Evolutionary conservation across 2,329 filamentous ascomycete species (phyloP), one percentile per base, ranked within the genome.

Genomic region (Eutypella sp.): DNA sequence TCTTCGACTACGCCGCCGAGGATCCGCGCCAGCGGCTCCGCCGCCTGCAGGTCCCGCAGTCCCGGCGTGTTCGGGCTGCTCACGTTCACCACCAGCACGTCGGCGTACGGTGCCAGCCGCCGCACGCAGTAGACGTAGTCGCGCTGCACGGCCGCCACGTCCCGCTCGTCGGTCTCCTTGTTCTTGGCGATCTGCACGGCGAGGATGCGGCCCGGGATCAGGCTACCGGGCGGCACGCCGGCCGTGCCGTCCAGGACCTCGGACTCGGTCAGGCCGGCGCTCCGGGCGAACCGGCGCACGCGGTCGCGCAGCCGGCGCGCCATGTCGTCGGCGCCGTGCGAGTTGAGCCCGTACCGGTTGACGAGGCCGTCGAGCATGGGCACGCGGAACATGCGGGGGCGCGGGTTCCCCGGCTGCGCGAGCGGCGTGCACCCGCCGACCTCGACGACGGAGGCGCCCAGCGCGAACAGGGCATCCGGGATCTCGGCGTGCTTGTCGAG

Each of bases 131-230:
- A 88, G n/a, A 93, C 87, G 62, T 97, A 96, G 62, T 85, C 81
- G 57, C 85, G 80, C 20, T 79, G 76, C 42, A 97, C 85, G 25
- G 90, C 91, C 36, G 85, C 79, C 49, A 96, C 85, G 61, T 97
- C 89, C 40, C 76, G 75, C 62, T 95, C 91, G 18, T 89, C 82
- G 1, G 93, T 99, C 40, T 81, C 76, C 74, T 96, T 97, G 72
- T 97, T 97, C 81, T 99, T 99, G 42, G 92, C 91, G 36, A 97
- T 82, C 69, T 99, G 93, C 16, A 99, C 90, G 15, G 89, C 85
- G 50, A 99, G 75, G 47, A 96, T 71, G 49, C 85, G 82, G 13
- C 91, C 92, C 0, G 82, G 72, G 13, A 74, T 70, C 57, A 99
- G 71, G 66, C 87, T 89, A n/a, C 93, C 89, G 0, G 90, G 84